Percentiles rank a stretch among this genome's conserved stretches.
phyloP scores from a whole-genome alignment of 257 asterid genomes.

The Phtheirospermum japonicum region DNA sequence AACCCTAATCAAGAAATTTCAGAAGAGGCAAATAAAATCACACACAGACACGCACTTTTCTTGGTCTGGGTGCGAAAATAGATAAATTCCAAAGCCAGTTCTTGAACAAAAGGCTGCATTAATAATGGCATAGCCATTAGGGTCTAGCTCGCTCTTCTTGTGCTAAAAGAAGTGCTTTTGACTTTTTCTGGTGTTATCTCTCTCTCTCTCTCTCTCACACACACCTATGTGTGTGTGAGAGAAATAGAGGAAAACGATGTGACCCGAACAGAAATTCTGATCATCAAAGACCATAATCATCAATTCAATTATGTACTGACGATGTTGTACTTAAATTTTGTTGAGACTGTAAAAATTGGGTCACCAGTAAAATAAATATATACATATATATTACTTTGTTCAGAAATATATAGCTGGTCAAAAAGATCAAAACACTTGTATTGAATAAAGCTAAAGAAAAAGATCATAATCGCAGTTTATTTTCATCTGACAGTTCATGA shows the following conservation, averaged over 20 bases:
- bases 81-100: not conserved
- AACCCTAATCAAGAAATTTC: too few relatives aligned
- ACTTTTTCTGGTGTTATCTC: constrained; percentile 40
- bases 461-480: too few relatives aligned
- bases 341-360: not conserved
- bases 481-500: too few relatives aligned
- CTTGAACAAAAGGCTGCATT: not conserved
- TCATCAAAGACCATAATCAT: constrained; percentile 24
- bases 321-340: not conserved
- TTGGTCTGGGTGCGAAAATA: not conserved
- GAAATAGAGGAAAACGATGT: constrained; percentile 43
- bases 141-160: too few relatives aligned
- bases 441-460: too few relatives aligned
- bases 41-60: not conserved
- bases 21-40: too few relatives aligned
- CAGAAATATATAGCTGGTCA: not conserved
- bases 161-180: constrained; percentile 31
- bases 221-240: constrained; percentile 18
- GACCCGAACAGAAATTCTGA: constrained; percentile 34
- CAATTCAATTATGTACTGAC: not conserved
- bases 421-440: too few relatives aligned
- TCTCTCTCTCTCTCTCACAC: not conserved
- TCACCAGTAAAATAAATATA: not conserved
- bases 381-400: not conserved
- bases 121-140: too few relatives aligned